Evolutionary conservation across 805 yeast genomes (phyloP), one percentile per base, ranked within the genome.

Genomic region (Lachancea quebecensis): DNA sequence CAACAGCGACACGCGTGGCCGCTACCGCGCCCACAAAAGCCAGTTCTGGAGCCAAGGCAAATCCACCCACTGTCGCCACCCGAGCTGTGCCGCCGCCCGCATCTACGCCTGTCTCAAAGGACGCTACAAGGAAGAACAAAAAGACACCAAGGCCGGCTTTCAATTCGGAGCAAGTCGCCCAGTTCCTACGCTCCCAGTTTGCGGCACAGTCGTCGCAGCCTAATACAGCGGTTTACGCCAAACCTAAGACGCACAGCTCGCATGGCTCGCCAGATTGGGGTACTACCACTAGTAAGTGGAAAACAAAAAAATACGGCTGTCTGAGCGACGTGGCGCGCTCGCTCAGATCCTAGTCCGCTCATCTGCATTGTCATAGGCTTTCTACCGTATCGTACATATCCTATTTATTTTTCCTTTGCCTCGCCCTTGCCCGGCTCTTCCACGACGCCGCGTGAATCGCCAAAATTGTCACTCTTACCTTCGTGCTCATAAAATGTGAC

Each of bases 291-390:
- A 53, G 44, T 35, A 52, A 42, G 45, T 46, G 50, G 45, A 59
- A 52, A 39, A 54, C 58, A 41, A 61, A 58, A 46, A 61, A 62
- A 41, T 62, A 56, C 43, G 58, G 56, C 7, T 53, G 58, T 36
- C 45, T 63, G 38, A 50, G 45, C 28, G 63, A 60, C 9, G 48
- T 63, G 16, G 60, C 59, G 33, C 58, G 55, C 41, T 52, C 47
- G 30, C 47, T 61, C 38, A 51, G 54, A 35, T 43, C 46, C 27
- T 54, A 50, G 44, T 16, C 34, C 8, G 16, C 38, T 35, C 38
- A 27, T 30, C 27, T 11, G 25, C 25, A 21, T 21, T 7, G 25
- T 7, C 25, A 21, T 21, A 21, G 25, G 25, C 25, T 7, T 21
- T 21, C 25, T 21, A 21, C 25, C 25, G 25, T 21, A 21, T 7